Conservation (phyloP, 2,329 filamentous ascomycete species). For the Clarireedia monteithiana region DNA sequence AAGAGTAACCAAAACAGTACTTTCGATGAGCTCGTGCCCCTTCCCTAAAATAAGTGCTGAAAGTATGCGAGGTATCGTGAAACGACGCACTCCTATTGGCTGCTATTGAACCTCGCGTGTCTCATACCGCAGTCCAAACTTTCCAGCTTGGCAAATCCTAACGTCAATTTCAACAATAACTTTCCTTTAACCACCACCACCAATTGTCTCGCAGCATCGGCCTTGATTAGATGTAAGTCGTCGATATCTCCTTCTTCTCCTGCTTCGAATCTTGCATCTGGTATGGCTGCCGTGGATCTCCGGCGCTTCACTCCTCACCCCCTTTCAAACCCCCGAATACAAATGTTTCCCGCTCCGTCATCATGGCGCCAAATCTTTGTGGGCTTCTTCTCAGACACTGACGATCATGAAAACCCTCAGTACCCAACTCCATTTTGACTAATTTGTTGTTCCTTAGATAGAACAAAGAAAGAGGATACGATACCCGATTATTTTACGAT, state of each 20-base stretch:
- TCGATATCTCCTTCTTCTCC: conserved; percentile 5
- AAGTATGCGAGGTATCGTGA: neutral
- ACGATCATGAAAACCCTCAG: conserved; percentile 16
- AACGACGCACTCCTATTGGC: conserved; percentile 1
- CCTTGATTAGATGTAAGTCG: conserved; percentile 17
- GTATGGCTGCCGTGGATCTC: neutral
- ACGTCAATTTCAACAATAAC: conserved; percentile 15
- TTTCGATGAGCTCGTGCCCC: neutral
- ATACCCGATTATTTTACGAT: neutral
- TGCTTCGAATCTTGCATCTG: neutral
- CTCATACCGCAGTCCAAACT: conserved; percentile 17
- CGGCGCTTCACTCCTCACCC: conserved; percentile 2
- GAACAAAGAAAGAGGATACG: neutral
- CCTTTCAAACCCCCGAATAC: neutral
- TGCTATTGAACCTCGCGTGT: conserved; percentile 3
- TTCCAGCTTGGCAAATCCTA: conserved; percentile 21
- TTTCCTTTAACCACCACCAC: conserved; percentile 9
- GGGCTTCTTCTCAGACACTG: conserved; percentile 13
- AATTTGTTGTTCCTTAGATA: neutral
- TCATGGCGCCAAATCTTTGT: conserved; percentile 16
- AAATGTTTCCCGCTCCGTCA: neutral
- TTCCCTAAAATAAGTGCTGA: too few relatives aligned
- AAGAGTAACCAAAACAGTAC: too few relatives aligned
- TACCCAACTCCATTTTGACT: conserved; percentile 5
- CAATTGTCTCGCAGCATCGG: conserved; percentile 15